phyloP scores from a whole-genome alignment of 2,329 filamentous ascomycete species.

The Fusarium aywerte region DNA sequence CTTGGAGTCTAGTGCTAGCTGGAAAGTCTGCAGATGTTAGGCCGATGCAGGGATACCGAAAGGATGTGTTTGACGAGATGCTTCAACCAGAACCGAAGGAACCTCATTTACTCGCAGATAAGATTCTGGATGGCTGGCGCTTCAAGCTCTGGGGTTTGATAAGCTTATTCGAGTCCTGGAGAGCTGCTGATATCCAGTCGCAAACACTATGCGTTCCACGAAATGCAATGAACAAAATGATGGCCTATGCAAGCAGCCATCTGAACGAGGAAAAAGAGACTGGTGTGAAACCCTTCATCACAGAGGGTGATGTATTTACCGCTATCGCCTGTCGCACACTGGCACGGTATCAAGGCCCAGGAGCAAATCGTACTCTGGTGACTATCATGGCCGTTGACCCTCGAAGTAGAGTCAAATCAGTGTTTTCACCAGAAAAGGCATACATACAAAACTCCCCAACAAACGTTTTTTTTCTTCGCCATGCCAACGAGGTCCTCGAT shows the following conservation, averaged over 20 bases:
- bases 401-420: conserved; percentile 15
- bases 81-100: background rate
- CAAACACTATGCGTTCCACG: conserved; percentile 15
- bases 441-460: conserved; percentile 28
- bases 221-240: background rate
- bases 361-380: background rate
- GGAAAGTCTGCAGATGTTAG: conserved; percentile 4
- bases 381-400: conserved; percentile 27
- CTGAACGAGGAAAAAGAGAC: background rate
- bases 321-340: conserved; percentile 10
- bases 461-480: conserved; percentile 18
- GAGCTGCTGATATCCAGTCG: conserved; percentile 2
- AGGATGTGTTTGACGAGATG: conserved; percentile 8
- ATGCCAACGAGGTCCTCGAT: background rate
- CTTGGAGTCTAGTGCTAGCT: conserved; percentile 13
- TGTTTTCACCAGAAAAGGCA: conserved; percentile 1
- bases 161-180: conserved; percentile 16
- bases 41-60: background rate
- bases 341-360: conserved; percentile 3
- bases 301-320: conserved; percentile 11
- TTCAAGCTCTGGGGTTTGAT: conserved; percentile 14
- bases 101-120: conserved; percentile 7
- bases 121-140: conserved; percentile 15
- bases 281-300: background rate
- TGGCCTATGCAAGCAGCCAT: background rate